Base-by-base conservation (phyloP, 768 basidiomycete genomes). In the Kondoa malvinella region DNA sequence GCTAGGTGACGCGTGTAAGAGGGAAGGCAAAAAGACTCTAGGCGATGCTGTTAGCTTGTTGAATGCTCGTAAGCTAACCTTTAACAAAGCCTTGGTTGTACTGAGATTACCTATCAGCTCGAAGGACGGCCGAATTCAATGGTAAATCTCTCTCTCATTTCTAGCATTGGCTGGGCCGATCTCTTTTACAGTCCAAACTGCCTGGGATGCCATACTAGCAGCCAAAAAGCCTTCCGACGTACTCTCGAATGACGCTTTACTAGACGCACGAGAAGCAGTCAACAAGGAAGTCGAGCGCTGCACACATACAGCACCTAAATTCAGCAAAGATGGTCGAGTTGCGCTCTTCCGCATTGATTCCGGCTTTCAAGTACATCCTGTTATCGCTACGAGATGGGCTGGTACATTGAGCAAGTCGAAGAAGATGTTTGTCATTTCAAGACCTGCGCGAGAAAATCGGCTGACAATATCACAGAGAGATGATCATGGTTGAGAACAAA, bases 321-420 rank as follows among this genome's bases (percentile, higher is more conserved):
- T 81, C 71, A 78, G 79, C 8, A 76, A 77, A 25, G 81, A 82
- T 72, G 81, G 80, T 0, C 73, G 76, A 57, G 76, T 81, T 17
- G 81, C 81, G 14, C 76, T 82, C 15, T 69, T 81, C 8, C 73
- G 78, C 1, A 77, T 82, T 2, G 72, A 76, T 12, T 78, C 78
- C n/a, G 78, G 75, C 1, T 81, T 78, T 50, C 81, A 82, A 71
- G 78, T 82, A 0, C 77, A 78, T 57, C 77, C 81, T 57, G 78
- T 82, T 3, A 79, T 82, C 29, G 81, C 80, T 4, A 82, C 80
- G 0, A 74, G 80, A 34, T 82, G 81, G 81, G 77, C 80, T 0
- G 78, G 79, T 2, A 75, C 72, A 68, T 76, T 75, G 68, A 80
- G 71, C 40, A 50, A 50, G 40, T 50, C 40, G 12, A 50, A 50